Conservation (phyloP, 164 flowering plant genomes). For the Tetrastigma voinierianum region DNA sequence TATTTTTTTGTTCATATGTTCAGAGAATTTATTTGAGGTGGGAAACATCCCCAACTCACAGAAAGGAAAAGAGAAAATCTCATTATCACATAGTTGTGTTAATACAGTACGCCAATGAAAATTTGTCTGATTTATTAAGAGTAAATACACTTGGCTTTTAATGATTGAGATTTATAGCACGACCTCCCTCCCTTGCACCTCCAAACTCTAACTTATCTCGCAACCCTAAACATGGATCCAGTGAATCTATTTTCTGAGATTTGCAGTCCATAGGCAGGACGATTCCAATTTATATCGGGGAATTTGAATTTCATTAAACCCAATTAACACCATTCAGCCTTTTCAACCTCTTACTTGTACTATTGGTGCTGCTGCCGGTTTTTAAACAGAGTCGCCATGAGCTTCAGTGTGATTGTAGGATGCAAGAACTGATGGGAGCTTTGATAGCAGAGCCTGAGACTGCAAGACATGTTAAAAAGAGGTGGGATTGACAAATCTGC, state of each 20-base stretch:
- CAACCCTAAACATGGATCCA: slow-evolving; percentile 3
- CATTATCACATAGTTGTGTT: too few species aligned
- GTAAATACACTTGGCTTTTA: neutral
- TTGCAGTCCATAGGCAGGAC: slow-evolving; percentile 17
- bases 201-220: slow-evolving; percentile 18
- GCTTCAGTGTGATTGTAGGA: slow-evolving; percentile 14
- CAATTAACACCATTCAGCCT: slow-evolving; percentile 1
- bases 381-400: slow-evolving; percentile 11
- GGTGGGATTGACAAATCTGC: slow-evolving; percentile 53
- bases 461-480: slow-evolving; percentile 35
- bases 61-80: too few species aligned
- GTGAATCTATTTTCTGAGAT: slow-evolving; percentile 19
- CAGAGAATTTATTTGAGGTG: too few species aligned
- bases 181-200: slow-evolving; percentile 14
- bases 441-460: slow-evolving; percentile 50
- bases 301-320: slow-evolving; percentile 1
- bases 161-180: slow-evolving; percentile 17
- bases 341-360: slow-evolving; percentile 3
- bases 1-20: too few species aligned
- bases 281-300: slow-evolving; percentile 19
- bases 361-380: slow-evolving; percentile 5
- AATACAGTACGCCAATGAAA: too few species aligned
- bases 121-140: too few species aligned
- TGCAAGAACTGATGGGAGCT: slow-evolving; percentile 24
- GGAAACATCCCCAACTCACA: too few species aligned